A percentile compares a stretch with the other conserved stretches of the same genome.
phyloP scores from a whole-genome alignment of 768 basidiomycete species.

The Tremella fuciformis region DNA sequence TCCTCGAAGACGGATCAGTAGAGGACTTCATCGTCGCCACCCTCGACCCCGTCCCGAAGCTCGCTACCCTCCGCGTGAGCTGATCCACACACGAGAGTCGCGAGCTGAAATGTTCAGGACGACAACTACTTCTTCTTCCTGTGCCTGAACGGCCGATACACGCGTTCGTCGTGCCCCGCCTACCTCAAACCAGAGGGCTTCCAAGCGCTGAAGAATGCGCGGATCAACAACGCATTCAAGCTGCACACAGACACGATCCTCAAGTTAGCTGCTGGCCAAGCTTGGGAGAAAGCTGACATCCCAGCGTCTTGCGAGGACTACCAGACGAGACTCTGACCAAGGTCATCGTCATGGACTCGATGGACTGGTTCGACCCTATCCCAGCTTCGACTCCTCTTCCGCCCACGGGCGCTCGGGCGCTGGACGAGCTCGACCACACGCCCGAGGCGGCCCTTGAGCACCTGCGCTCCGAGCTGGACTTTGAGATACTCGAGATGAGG shows the following conservation, averaged over 20 bases:
- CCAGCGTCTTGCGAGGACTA: conserved; percentile 57
- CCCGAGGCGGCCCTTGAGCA: conserved; percentile 52
- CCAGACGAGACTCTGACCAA: conserved; percentile 60
- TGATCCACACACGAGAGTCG: neutral
- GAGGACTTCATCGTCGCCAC: conserved; percentile 53
- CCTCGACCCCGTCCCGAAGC: conserved; percentile 52
- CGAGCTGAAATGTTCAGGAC: conserved; percentile 38
- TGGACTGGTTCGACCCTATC: conserved; percentile 54
- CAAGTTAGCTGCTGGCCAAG: conserved; percentile 55
- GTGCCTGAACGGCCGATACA: conserved; percentile 60
- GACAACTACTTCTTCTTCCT: conserved; percentile 66
- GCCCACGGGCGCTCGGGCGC: conserved; percentile 10
- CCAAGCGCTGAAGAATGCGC: conserved; percentile 56
- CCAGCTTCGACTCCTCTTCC: conserved; percentile 39
- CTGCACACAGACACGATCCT: conserved; percentile 70
- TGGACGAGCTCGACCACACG: conserved; percentile 57
- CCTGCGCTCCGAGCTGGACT: conserved; percentile 56
- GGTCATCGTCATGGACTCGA: conserved; percentile 69
- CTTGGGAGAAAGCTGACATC: conserved; percentile 8
- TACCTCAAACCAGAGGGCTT: conserved; percentile 67
- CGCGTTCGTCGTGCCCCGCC: conserved; percentile 59
- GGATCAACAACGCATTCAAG: conserved; percentile 59
- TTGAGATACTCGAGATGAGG: conserved; percentile 60
- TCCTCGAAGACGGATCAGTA: conserved; percentile 55
- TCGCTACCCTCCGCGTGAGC: conserved; percentile 38